Evolutionary conservation across 176 grass and related monocot species (phyloP).

Genomic region (Triticum urartu): DNA sequence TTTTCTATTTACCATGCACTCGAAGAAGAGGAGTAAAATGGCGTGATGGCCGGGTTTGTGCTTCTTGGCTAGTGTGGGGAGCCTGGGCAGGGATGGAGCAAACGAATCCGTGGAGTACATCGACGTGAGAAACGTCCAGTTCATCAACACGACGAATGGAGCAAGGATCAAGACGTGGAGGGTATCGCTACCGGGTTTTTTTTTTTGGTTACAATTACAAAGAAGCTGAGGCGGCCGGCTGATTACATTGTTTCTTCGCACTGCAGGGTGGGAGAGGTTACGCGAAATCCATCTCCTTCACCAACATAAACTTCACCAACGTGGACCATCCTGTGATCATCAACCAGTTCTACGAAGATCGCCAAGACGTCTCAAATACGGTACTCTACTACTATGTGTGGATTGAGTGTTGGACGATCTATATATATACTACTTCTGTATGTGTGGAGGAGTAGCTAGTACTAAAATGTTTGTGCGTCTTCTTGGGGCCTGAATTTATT

Average conservation of each 20-base stretch:
- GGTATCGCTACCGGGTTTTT: no score
- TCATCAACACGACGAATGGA: slow-evolving; percentile 38
- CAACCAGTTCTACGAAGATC: slow-evolving; percentile 39
- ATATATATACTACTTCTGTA: background rate
- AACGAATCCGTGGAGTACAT: slow-evolving; percentile 37
- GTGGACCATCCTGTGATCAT: slow-evolving; percentile 34
- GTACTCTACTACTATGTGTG: background rate
- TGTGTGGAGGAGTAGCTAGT: background rate
- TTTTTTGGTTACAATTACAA: no score
- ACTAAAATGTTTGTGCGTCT: background rate
- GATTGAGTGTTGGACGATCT: background rate
- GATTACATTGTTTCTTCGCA: background rate
- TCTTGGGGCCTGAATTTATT: background rate
- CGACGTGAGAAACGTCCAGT: slow-evolving; percentile 37
- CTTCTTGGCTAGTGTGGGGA: slow-evolving; percentile 42
- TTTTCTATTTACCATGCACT: background rate
- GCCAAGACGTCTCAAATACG: fast-evolving
- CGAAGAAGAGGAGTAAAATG: background rate
- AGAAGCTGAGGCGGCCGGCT: background rate
- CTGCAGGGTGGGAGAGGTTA: slow-evolving; percentile 32
- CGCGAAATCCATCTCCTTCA: slow-evolving; percentile 34
- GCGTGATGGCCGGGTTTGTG: background rate
- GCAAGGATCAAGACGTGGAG: slow-evolving; percentile 64
- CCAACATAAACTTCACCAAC: slow-evolving; percentile 34
- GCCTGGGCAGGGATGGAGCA: slow-evolving; percentile 31